These are phyloP conservation scores for Neurospora discreta DNA, from an alignment of 495 filamentous ascomycete species.

Conservation along the genomic window DNA sequence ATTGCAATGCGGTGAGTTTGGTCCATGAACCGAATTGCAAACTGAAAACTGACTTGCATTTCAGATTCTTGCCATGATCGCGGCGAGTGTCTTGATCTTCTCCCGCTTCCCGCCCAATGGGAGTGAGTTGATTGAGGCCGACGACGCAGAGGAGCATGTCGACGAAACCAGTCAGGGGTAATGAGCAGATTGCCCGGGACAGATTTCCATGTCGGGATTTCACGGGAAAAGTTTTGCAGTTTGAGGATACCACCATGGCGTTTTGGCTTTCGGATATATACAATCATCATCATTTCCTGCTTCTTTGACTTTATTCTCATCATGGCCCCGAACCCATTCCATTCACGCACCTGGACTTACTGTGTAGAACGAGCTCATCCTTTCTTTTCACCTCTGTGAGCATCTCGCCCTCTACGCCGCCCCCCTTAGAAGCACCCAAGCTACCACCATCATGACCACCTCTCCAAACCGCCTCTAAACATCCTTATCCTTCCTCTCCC, in stretches of 20 bases:
- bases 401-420: neutral
- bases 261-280: neutral
- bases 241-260: neutral
- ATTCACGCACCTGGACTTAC: neutral
- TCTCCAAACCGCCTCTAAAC: too few relatives aligned
- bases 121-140: constrained; percentile 29
- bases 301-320: neutral
- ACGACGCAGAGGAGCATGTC: constrained; percentile 8
- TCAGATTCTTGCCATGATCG: constrained; percentile 35
- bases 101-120: constrained; percentile 36
- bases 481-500: neutral
- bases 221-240: neutral
- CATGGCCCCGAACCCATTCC: neutral
- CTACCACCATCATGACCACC: neutral
- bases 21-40: neutral
- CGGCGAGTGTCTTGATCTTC: constrained; percentile 33
- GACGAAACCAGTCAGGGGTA: neutral
- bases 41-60: neutral
- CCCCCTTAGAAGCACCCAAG: neutral
- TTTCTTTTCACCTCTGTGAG: neutral
- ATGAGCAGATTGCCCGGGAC: neutral
- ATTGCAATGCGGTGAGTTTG: constrained; percentile 40
- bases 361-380: neutral
- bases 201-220: neutral
- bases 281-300: neutral